These are phyloP conservation scores for Beauveria medogensis DNA, from an alignment of 2,329 filamentous ascomycete species.

Conservation along the genomic window DNA sequence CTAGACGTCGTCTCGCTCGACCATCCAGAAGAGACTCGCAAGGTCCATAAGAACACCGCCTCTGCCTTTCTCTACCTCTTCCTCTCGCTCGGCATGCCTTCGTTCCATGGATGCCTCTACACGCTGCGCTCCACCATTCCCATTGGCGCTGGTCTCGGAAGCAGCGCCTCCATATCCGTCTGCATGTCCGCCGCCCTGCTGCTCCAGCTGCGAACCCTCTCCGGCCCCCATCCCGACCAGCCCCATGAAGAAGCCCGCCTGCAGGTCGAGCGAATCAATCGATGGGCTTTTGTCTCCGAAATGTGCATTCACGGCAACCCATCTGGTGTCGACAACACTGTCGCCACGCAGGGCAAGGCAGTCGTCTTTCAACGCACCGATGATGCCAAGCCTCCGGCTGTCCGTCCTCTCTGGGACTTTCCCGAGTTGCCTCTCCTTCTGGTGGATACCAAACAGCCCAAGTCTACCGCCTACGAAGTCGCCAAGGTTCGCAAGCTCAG, in stretches of 20 bases:
- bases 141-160: constrained; percentile 83
- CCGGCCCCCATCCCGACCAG: constrained; percentile 87
- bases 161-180: constrained; percentile 88
- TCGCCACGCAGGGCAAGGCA: constrained; percentile 86
- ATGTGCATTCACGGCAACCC: constrained; percentile 97
- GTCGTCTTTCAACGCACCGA: constrained; percentile 81
- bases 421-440: constrained; percentile 85
- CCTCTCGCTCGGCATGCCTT: constrained; percentile 71
- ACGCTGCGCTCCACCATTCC: constrained; percentile 90
- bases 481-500: constrained; percentile 73
- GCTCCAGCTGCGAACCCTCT: constrained; percentile 78
- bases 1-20: constrained; percentile 61
- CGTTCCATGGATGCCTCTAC: constrained; percentile 76
- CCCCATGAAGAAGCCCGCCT: constrained; percentile 77
- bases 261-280: constrained; percentile 91
- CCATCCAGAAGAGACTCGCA: constrained; percentile 62
- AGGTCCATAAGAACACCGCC: constrained; percentile 76
- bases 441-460: constrained; percentile 80
- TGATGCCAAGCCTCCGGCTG: constrained; percentile 66
- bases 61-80: constrained; percentile 89
- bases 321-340: constrained; percentile 94
- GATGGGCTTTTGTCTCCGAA: constrained; percentile 95
- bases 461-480: constrained; percentile 79
- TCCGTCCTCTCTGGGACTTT: constrained; percentile 74
- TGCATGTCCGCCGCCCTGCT: constrained; percentile 80